Evolutionary conservation across 306 rosid species (phyloP), one percentile per base, ranked within the genome.

Genomic region (Spatholobus suberectus): DNA sequence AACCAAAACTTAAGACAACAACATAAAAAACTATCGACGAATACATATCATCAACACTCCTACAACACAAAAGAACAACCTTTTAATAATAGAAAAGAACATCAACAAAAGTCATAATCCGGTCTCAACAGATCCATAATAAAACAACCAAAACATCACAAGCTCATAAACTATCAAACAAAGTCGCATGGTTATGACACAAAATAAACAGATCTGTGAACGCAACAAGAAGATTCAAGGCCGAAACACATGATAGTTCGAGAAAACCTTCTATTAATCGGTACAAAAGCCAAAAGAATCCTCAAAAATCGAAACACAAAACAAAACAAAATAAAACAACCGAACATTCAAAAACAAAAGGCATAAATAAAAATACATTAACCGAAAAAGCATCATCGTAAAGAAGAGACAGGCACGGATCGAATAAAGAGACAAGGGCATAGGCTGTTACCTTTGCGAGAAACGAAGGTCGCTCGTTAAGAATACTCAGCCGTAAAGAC

Each of bases 401-500:
- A 5, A 27, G 1, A 8, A 10, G 4, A 49, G 4, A 29, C 77
- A 61, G 6, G 1, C 17, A 13, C 4, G 3, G 23, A 69, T 59
- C 26, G 14, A 77, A 83, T 18, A 0, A 23, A 15, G 34, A 69
- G 18, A 55, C 3, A 46, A 41, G n/a, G 10, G 37, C 2, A 1
- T 20, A 69, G 7, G 54, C 4, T 67, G 55, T 10, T 68, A 57
- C 81, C 88, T 71, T 55, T 0, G 10, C 20, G 26, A 46, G 85
- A 75, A 75, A 0, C 15, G 75, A 68, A 20, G 44, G 26, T 5
- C 26, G 59, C 84, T 73, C 43, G 75, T 47, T 80, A 51, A 1
- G 79, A 68, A 75, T 10, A 20, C 84, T 79, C 87, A 70, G 83
- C 83, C 83, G 83, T 72, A 69, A 20, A 35, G 3, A 15, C 27